Evolutionary conservation across 495 filamentous ascomycete species (phyloP), one percentile per base, ranked within the genome.

Genomic region (Daldinia caldariorum): DNA sequence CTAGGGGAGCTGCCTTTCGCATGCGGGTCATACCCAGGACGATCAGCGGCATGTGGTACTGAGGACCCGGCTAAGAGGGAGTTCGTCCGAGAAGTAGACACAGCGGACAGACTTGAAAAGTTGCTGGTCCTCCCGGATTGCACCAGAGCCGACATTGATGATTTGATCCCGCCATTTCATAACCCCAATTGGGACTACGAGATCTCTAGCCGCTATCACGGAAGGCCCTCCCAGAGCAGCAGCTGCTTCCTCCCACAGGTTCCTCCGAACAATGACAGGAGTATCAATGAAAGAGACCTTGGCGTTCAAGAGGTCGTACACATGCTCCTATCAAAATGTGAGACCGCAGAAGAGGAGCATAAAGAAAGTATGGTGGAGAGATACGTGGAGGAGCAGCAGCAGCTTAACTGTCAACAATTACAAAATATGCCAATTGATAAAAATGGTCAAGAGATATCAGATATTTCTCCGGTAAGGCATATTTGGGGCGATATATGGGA

Each of bases 81-180:
- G 13, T 72, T 72, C 31, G 57, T 72, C 10, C 43, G 65, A 34
- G 70, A 72, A 53, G 41, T 51, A 47, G 70, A 72, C 39, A 66
- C 65, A 20, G 65, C 71, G 8, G 63, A 68, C 34, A 61, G 18
- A 41, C 49, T 67, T 9, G 4, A 61, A 8, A 61, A 41, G 3
- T 14, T 65, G 10, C 20, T 65, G 10, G 14, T 62, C n/a, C 61
- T 74, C 12, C 55, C 69, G 18, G 50, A 34, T 4, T 61, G 65
- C 20, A 34, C 59, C 18, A 64, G 29, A 8, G 60, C 41, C 0
- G 37, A 61, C 2, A 57, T 68, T 8, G 32, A 51, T 7, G 26
- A 14, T 3, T 38, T 72, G 7, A 18, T 58, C 3, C 61, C 57
- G 12, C 31, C 63, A 1, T 60, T 31, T 3, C 4, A 51, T 6